Evolutionary conservation across 2,329 filamentous ascomycete genomes (phyloP).

Genomic region (Hansfordia pulvinata): DNA sequence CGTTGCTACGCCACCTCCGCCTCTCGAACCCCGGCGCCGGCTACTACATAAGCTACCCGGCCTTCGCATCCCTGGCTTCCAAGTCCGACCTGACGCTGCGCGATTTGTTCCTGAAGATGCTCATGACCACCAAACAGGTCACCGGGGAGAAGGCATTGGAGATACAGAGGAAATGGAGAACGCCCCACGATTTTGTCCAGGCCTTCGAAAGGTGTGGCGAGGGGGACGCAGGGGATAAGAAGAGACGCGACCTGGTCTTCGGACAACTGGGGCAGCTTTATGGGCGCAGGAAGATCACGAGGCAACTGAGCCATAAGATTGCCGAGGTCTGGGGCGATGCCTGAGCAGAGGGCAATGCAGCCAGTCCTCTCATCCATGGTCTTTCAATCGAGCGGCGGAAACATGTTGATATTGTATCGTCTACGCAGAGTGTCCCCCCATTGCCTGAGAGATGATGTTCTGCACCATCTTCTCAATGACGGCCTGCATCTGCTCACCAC

Average conservation of each 20-base stretch:
- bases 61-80: constrained; percentile 58
- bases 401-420: background rate
- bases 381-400: background rate
- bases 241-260: constrained; percentile 46
- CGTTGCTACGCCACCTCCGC: constrained; percentile 45
- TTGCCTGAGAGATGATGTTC: constrained; percentile 59
- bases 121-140: constrained; percentile 67
- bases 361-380: too few relatives aligned
- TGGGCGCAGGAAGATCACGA: constrained; percentile 55
- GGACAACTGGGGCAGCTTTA: constrained; percentile 42
- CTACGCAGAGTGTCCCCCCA: constrained; percentile 19
- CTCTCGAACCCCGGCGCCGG: constrained; percentile 31
- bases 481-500: constrained; percentile 35
- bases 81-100: constrained; percentile 64
- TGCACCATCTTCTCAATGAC: constrained; percentile 61
- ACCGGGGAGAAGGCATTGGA: constrained; percentile 68
- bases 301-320: constrained; percentile 52
- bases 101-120: constrained; percentile 71
- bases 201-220: constrained; percentile 46
- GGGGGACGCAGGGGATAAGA: constrained; percentile 35
- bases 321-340: constrained; percentile 57
- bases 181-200: constrained; percentile 56
- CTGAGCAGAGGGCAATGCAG: constrained; percentile 11
- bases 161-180: constrained; percentile 68
- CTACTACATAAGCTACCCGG: constrained; percentile 54